Evolutionary conservation across 176 grass and related monocot genomes (phyloP).

Genomic region (Oryza brachyantha): DNA sequence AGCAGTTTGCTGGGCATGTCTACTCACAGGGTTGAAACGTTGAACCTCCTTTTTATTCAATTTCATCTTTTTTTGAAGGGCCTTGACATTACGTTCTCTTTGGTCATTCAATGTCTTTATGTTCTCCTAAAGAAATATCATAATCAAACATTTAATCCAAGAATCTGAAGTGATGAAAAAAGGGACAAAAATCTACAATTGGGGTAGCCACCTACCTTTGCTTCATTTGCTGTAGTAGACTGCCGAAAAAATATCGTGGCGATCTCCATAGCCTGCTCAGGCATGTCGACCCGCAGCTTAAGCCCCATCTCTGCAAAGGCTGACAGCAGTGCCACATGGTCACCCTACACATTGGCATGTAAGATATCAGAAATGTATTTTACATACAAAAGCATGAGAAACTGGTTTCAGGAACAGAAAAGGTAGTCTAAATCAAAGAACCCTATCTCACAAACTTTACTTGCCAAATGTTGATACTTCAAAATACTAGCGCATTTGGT

Average conservation of each 20-base stretch:
- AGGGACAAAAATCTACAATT: neutral
- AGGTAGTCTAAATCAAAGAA: neutral
- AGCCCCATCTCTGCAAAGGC: conserved; percentile 98
- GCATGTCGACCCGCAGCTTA: conserved; percentile 96
- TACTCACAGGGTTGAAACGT: conserved; percentile 91
- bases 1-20: neutral
- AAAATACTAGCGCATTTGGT: conserved; percentile 8
- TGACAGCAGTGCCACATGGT: conserved; percentile 86
- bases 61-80: conserved; percentile 81
- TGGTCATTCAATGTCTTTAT: conserved; percentile 69
- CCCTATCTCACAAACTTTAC: neutral
- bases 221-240: conserved; percentile 77
- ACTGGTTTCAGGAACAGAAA: conserved; percentile 1
- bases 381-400: neutral
- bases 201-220: conserved; percentile 38
- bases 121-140: conserved; percentile 61
- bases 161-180: neutral
- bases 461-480: neutral
- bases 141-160: conserved; percentile 19
- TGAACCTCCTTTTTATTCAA: conserved; percentile 69
- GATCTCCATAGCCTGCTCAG: conserved; percentile 86
- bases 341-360: conserved; percentile 57
- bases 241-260: conserved; percentile 78
- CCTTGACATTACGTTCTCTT: conserved; percentile 74
- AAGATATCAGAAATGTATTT: conserved; percentile 28